These are phyloP conservation scores for Tetragonia tetragonoides DNA, from an alignment of 148 eudicot genomes.

Conservation along the genomic window DNA sequence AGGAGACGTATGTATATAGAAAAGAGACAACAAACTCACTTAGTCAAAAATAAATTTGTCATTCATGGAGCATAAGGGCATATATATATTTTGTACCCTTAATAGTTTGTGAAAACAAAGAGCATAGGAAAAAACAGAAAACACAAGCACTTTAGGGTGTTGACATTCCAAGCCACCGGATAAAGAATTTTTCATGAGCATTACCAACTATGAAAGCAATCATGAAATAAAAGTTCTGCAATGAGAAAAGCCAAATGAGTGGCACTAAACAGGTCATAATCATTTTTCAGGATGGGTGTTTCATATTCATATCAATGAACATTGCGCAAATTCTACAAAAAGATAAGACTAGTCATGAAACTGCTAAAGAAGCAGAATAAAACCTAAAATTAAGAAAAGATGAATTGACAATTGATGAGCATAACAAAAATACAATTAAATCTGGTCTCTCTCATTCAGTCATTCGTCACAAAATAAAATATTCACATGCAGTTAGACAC, in stretches of 20 bases:
- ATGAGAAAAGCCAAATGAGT: not conserved
- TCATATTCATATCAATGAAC: not conserved
- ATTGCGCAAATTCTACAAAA: not conserved
- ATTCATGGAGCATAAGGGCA: not conserved
- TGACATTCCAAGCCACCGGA: not conserved
- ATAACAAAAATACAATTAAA: not conserved
- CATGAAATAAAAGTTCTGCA: not conserved
- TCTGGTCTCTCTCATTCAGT: not conserved
- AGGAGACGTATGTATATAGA: not conserved
- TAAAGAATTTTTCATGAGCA: not conserved
- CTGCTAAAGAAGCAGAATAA: not conserved
- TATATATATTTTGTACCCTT: not conserved
- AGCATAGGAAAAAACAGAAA: not conserved
- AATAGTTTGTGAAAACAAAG: not conserved
- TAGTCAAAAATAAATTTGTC: not conserved
- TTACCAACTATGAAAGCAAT: not conserved
- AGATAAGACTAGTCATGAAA: not conserved
- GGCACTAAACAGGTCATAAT: not conserved
- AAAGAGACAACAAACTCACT: not conserved
- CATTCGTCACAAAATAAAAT: not conserved
- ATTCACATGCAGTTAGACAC: not conserved
- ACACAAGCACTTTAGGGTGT: not conserved
- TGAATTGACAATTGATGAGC: not conserved
- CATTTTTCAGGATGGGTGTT: not conserved
- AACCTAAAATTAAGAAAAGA: not conserved